Base-by-base conservation (phyloP, 495 filamentous ascomycete genomes). In the Xylaria grammica region DNA sequence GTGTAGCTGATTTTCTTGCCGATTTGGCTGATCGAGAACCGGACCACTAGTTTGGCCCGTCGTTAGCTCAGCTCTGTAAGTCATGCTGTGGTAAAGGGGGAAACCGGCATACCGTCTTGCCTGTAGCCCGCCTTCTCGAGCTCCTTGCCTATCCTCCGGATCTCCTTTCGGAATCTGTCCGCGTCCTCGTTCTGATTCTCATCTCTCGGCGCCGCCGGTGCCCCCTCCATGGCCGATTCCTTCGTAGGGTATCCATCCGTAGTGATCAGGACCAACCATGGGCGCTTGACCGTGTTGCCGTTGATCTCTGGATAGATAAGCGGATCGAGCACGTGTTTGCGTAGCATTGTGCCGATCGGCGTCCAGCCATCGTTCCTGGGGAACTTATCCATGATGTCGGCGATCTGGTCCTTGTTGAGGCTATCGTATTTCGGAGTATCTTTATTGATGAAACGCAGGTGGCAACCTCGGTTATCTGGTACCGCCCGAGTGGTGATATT, bases 1-100 rank as follows among this genome's bases (percentile, higher is more conserved):
- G 20, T 56, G 53, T 56, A 56, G 34, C 53, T 56, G 53, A 56
- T 56, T 19, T 56, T 56, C 34, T 56, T 56, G 2, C 53, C 53
- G 34, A 56, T 56, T 34, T 56, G 53, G 53, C 53, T 56, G 53
- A 56, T 56, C 6, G 53, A 56, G 53, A 56, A 56, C 34, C 53
- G 19, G 22, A 56, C 53, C 34, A 56, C 53, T 56, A 10, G 6
- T 40, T 55, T 40, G 4, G 30, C 10, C 8, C 30, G 5, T 56
- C 22, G 17, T 56, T 42, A 42, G 34, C 22, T 10, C 3, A 54
- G 30, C 19, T 24, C 17, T 11, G 17, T 22, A n/a, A n/a, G n/a
- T n/a, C n/a, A n/a, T n/a, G n/a, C n/a, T n/a, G n/a, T n/a, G n/a
- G n/a, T n/a, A n/a, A n/a, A n/a, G n/a, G n/a, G n/a, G n/a, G n/a